Base-by-base conservation (phyloP, 352 stramenopile genomes). In the Phytophthora foliorum region DNA sequence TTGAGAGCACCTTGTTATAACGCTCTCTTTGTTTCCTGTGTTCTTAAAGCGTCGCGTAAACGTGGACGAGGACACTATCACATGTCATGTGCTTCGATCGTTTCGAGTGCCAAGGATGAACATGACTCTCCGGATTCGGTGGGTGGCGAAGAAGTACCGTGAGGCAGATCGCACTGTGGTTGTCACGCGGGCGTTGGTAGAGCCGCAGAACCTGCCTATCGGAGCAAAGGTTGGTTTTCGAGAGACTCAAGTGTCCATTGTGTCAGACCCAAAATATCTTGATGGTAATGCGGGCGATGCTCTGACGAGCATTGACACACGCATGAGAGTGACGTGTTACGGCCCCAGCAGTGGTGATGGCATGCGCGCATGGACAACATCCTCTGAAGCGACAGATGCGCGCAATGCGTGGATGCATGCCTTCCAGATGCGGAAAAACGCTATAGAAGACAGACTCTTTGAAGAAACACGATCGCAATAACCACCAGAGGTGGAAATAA, bases 211-310 rank as follows among this genome's bases (percentile, higher is more conserved):
- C 22, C n/a, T 45, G 2, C 11, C 45, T 3, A 21, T 52, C 10
- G 22, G 52, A 0, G 16, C 31, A 16, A 54, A 45, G 11, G 19
- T 69, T 14, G 31, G 25, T 2, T 74, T 74, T 21, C 44, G 49
- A 58, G 66, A 74, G 51, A 74, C 59, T 4, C 53, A 74, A 41
- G 53, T 74, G 36, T 62, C 32, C 10, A 66, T 66, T 13, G 32
- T 66, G 39, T 42, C 27, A 44, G 34, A 19, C 9, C 25, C 31
- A 39, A 4, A 25, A 8, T 19, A 13, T n/a, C 21, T 9, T 6
- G 10, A 4, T 7, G 36, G 24, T 22, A 8, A 36, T 31, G 39
- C 44, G 4, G 19, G 14, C 2, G 13, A 14, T 38, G 46, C 7
- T 32, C 11, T 19, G 17, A 46, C 48, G 6, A 58, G 5, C 10